phyloP scores from a whole-genome alignment of 768 basidiomycete genomes.

The Mycena latifolia region DNA sequence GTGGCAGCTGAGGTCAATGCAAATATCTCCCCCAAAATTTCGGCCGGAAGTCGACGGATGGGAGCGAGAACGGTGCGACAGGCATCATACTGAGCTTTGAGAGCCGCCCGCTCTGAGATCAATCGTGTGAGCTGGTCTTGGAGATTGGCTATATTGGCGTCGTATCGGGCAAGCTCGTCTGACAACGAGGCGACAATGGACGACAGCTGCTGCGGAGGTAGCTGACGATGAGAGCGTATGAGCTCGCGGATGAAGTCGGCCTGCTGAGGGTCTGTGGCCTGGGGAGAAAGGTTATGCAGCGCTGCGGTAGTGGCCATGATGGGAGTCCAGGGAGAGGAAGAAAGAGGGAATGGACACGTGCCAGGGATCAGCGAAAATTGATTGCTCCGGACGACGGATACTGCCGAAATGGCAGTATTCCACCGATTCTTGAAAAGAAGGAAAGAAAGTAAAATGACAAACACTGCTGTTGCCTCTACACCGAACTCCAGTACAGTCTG shows the following conservation, averaged over 20 bases:
- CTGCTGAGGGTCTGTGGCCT: too few species aligned
- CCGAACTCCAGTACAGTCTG: too few species aligned
- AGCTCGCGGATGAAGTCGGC: neutral
- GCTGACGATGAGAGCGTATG: neutral
- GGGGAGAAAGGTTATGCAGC: too few species aligned
- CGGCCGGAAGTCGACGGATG: constrained; percentile 6
- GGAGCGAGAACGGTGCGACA: neutral
- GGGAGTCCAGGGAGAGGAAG: too few species aligned
- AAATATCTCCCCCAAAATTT: constrained; percentile 9
- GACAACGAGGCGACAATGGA: constrained; percentile 1
- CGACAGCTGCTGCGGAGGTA: neutral
- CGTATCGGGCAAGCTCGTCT: neutral
- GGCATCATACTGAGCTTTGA: neutral
- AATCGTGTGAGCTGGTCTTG: neutral
- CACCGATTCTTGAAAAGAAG: too few species aligned
- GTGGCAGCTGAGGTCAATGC: neutral
- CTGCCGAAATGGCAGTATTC: too few species aligned
- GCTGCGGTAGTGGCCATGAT: too few species aligned
- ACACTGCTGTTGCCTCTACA: too few species aligned
- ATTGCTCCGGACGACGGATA: too few species aligned
- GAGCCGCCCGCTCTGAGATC: neutral
- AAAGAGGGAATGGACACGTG: too few species aligned
- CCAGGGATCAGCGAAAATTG: too few species aligned
- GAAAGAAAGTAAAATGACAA: too few species aligned
- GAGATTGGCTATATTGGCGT: neutral